A percentile compares a stretch with the other conserved stretches of the same genome.
phyloP scores from a whole-genome alignment of 495 filamentous ascomycete species.

The Penicillium subrubescens region DNA sequence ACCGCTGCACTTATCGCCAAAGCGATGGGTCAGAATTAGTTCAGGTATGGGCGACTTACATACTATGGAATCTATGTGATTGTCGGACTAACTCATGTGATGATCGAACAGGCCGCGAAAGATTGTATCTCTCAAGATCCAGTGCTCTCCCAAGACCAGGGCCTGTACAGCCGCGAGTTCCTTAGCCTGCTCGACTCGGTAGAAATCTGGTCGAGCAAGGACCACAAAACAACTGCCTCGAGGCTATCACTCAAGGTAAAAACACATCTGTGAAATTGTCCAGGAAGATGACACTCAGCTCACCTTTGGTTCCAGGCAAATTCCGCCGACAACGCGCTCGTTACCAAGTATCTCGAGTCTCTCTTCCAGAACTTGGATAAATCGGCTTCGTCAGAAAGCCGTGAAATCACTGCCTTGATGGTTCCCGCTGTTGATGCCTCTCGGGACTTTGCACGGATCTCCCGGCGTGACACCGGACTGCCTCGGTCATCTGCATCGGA shows the following conservation, averaged over 20 bases:
- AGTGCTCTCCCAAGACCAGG: conserved; percentile 14
- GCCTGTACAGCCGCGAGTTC: conserved; percentile 19
- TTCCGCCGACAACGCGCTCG: conserved; percentile 1
- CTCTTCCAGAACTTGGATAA: conserved; percentile 25
- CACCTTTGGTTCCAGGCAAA: conserved; percentile 5
- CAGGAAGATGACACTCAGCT: not conserved
- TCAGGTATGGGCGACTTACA: conserved; percentile 19
- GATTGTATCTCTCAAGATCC: conserved; percentile 30
- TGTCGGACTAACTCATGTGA: conserved; percentile 1
- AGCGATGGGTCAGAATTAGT: conserved; percentile 6
- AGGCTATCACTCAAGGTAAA: conserved; percentile 35
- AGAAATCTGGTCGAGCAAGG: conserved; percentile 32
- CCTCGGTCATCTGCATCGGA: not conserved
- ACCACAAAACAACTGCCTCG: conserved; percentile 16
- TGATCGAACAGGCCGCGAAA: conserved; percentile 14
- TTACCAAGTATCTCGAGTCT: conserved; percentile 18
- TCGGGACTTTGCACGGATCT: not conserved
- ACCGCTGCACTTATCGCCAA: conserved; percentile 26
- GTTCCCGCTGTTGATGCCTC: conserved; percentile 13
- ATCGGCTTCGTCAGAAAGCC: conserved; percentile 16
- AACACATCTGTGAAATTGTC: not conserved
- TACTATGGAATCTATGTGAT: too few species aligned
- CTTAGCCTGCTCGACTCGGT: conserved; percentile 23
- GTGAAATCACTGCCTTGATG: conserved; percentile 28
- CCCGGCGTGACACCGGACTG: conserved; percentile 4